phyloP scores from a whole-genome alignment of 495 filamentous ascomycete species.

The Hyphodiscus hymeniophilus region DNA sequence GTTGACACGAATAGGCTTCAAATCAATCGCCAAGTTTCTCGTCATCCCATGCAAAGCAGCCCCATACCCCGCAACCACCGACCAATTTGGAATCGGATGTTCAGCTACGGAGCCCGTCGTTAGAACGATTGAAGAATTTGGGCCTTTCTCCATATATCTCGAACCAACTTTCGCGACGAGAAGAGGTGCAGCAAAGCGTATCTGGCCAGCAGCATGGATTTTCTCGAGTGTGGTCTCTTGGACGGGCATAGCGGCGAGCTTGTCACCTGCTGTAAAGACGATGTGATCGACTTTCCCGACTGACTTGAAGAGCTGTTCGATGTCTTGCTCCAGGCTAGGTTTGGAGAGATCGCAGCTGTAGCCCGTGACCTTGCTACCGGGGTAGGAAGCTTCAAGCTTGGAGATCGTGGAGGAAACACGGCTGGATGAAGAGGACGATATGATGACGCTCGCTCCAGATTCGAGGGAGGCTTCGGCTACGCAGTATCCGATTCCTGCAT shows the following conservation, averaged over 20 bases:
- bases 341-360: slow-evolving; percentile 42
- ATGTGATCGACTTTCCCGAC: slow-evolving; percentile 48
- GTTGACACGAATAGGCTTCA: slow-evolving; percentile 55
- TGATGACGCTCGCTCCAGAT: slow-evolving; percentile 41
- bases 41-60: slow-evolving; percentile 33
- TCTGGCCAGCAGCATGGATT: slow-evolving; percentile 31
- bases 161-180: slow-evolving; percentile 43
- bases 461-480: slow-evolving; percentile 44
- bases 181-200: slow-evolving; percentile 45
- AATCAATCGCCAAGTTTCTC: slow-evolving; percentile 45
- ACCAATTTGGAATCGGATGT: slow-evolving; percentile 40
- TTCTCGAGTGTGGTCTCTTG: slow-evolving; percentile 29
- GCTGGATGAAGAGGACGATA: slow-evolving; percentile 42
- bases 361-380: slow-evolving; percentile 30
- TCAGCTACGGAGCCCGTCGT: slow-evolving; percentile 41
- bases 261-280: slow-evolving; percentile 51
- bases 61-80: slow-evolving; percentile 31
- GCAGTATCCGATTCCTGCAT: slow-evolving; percentile 43
- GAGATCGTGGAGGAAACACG: slow-evolving; percentile 32
- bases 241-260: slow-evolving; percentile 28
- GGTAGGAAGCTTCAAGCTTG: slow-evolving; percentile 28
- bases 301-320: slow-evolving; percentile 38
- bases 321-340: slow-evolving; percentile 32
- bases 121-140: slow-evolving; percentile 42
- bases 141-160: slow-evolving; percentile 33